These are phyloP conservation scores for Triglochin maritima DNA, from an alignment of 106 monocot genomes.

Conservation along the genomic window DNA sequence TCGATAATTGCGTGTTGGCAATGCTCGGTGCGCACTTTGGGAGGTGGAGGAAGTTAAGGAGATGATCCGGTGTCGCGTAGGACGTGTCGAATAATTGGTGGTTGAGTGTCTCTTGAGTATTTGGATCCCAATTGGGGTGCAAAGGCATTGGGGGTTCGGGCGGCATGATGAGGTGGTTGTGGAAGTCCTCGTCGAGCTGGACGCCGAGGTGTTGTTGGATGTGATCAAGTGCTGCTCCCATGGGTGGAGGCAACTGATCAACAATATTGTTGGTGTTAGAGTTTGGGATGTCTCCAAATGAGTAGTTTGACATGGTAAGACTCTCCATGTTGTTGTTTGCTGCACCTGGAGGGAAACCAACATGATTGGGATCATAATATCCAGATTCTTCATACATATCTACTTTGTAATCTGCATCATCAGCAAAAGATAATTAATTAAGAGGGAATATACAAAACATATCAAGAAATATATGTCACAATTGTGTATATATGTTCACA, in stretches of 20 bases:
- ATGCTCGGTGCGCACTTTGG: conserved; percentile 17
- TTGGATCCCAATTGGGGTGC: conserved; percentile 19
- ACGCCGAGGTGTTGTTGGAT: conserved; percentile 22
- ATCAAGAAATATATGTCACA: neutral
- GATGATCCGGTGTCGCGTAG: conserved; percentile 18
- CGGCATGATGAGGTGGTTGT: conserved; percentile 24
- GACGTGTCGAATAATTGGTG: neutral
- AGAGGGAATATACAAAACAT: neutral
- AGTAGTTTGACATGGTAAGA: conserved; percentile 7
- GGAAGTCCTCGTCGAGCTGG: conserved; percentile 27
- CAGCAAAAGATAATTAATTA: neutral
- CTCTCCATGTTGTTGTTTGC: conserved; percentile 6
- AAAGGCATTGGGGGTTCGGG: neutral
- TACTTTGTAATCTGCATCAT: neutral
- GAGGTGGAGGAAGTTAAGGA: conserved; percentile 44
- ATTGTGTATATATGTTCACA: too few relatives aligned
- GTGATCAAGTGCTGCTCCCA: conserved; percentile 9
- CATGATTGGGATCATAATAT: conserved; percentile 16
- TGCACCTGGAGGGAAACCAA: conserved; percentile 19
- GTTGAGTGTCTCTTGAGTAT: neutral
- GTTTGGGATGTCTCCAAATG: conserved; percentile 26
- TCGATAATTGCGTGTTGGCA: neutral
- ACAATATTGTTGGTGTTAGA: conserved; percentile 1
- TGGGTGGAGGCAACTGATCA: neutral
- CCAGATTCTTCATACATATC: conserved; percentile 46